Evolutionary conservation across 1,284 basidiomycete species (phyloP).

Genomic region (Vanrija humicola): DNA sequence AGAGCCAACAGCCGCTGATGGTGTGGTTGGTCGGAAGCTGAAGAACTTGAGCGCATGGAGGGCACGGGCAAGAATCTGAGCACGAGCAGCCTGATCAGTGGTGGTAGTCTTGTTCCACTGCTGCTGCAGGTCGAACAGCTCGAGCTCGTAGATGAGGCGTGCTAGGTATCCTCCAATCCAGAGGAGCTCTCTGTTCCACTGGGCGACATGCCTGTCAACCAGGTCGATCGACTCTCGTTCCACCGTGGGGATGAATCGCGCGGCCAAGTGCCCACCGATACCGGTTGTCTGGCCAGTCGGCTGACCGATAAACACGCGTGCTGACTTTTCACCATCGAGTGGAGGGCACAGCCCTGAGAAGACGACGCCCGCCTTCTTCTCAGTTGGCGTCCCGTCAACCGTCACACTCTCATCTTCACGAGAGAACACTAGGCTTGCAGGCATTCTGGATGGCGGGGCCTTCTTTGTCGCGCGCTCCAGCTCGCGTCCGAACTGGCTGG

Average conservation of each 20-base stretch:
- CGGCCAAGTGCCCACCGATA: conserved; percentile 84
- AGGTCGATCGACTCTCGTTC: conserved; percentile 93
- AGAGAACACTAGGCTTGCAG: conserved; percentile 84
- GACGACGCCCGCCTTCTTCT: conserved; percentile 63
- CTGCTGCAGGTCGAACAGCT: conserved; percentile 55
- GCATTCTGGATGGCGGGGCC: conserved; percentile 73
- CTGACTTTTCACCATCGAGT: conserved; percentile 58
- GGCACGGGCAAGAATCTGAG: conserved; percentile 58
- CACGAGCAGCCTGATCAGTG: conserved; percentile 57
- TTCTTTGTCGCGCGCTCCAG: conserved; percentile 93
- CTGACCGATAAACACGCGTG: conserved; percentile 44
- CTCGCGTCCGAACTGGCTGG: conserved; percentile 69
- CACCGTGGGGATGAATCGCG: conserved; percentile 93
- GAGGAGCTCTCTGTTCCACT: conserved; percentile 76
- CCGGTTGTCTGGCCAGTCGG: conserved; percentile 82
- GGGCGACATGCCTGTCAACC: conserved; percentile 55
- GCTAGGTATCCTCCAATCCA: conserved; percentile 73
- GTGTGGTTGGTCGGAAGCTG: conserved; percentile 80
- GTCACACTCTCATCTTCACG: conserved; percentile 75
- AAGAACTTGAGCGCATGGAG: conserved; percentile 86
- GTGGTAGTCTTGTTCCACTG: conserved; percentile 43
- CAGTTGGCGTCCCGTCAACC: conserved; percentile 50
- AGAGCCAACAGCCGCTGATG: conserved; percentile 76
- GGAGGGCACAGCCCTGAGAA: conserved; percentile 81
- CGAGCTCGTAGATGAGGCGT: conserved; percentile 80